Evolutionary conservation across 177 flowering plant genomes (phyloP).

Genomic region (Tripterygium wilfordii): DNA sequence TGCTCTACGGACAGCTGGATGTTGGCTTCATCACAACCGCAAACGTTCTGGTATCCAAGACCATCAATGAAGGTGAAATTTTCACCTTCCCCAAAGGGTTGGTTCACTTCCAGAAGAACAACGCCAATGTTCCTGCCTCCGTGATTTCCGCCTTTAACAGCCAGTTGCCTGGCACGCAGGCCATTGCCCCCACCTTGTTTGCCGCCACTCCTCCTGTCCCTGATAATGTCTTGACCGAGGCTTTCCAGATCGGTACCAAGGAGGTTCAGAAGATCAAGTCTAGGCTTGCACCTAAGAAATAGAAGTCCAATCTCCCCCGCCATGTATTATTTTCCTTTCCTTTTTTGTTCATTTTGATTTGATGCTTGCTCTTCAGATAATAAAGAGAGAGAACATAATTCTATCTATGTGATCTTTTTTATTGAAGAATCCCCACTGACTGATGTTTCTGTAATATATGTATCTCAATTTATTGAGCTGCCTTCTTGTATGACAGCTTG

Average conservation of each 20-base stretch:
- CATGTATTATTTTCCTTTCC: too few relatives aligned
- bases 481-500: too few relatives aligned
- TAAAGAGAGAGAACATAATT: too few relatives aligned
- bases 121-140: slow-evolving; percentile 34
- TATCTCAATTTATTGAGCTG: too few relatives aligned
- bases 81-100: slow-evolving; percentile 70
- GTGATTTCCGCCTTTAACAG: slow-evolving; percentile 70
- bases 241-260: slow-evolving; percentile 59
- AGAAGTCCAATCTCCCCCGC: too few relatives aligned
- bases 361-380: too few relatives aligned
- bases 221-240: slow-evolving; percentile 52
- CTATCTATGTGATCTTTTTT: too few relatives aligned
- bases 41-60: slow-evolving; percentile 44
- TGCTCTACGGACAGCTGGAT: slow-evolving; percentile 56
- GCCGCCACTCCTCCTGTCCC: slow-evolving; percentile 58
- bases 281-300: slow-evolving; percentile 52
- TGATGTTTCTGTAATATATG: too few relatives aligned
- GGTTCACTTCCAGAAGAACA: slow-evolving; percentile 77
- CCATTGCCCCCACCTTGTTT: slow-evolving; percentile 43
- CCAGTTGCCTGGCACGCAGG: slow-evolving; percentile 71
- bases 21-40: slow-evolving; percentile 78
- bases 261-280: slow-evolving; percentile 61
- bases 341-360: too few relatives aligned
- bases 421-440: too few relatives aligned
- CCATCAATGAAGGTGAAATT: slow-evolving; percentile 53